Evolutionary conservation across 768 basidiomycete species (phyloP), one percentile per base, ranked within the genome.

Genomic region (Pleurotus cornucopiae): DNA sequence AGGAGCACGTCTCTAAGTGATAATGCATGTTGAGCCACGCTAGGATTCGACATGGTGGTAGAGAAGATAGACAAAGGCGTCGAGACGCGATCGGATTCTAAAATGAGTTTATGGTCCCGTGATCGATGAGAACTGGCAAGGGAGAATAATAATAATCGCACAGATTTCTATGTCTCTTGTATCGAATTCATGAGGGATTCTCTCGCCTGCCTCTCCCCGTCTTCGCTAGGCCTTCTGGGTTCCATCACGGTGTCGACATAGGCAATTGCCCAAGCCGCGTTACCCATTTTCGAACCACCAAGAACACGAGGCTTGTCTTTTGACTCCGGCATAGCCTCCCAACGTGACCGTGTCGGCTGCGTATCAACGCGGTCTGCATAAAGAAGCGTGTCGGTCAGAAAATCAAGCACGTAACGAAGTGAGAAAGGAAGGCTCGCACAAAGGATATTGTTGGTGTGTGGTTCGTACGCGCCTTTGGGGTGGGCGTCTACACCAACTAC

Each of bases 211-310:
- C 56, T 43, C 25, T 49, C n/a, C 56, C 52, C 13, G 49, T 46
- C 23, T 54, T 52, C 16, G 48, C 49, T 49, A 34, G 48, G 25
- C 41, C 61, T 37, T 56, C 38, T 34, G 55, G 51, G 56, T 46
- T 78, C 75, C 76, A 80, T 77, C 53, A 77, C 63, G 0, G 80
- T 82, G 61, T 91, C 91, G 16, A 91, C 76, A 82, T 87, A 90
- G 3, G 88, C 87, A 49, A 93, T 67, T 0, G 80, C 89, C 92
- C 91, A 93, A 3, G 87, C 89, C 0, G 82, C 84, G 62, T 87
- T 84, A 5, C 92, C 91, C 1, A 80, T 81, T 67, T 88, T 89
- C 0, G 85, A 81, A 2, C 88, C 88, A 0, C 88, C 89, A 6
- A 89, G 71, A 18, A 89, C 70, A 1, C 72, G 73, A 59, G 59